These are phyloP conservation scores for Nitzschia sp. DNA, from an alignment of 108 stramenopile genomes.

Conservation along the genomic window DNA sequence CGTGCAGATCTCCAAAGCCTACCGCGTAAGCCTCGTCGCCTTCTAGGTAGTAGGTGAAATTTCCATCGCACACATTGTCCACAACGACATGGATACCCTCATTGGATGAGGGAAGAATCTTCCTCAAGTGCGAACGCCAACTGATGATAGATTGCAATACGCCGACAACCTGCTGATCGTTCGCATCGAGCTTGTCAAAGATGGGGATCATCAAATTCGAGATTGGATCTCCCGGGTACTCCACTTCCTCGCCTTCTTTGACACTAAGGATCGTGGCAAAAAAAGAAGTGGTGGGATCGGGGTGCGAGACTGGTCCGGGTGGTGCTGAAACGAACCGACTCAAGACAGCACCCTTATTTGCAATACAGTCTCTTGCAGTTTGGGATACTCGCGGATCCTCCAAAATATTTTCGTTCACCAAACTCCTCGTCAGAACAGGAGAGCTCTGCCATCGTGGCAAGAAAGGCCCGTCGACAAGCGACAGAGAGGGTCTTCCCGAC, in stretches of 20 bases:
- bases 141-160: constrained; percentile 43
- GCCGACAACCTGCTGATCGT: constrained; percentile 31
- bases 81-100: constrained; percentile 56
- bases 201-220: constrained; percentile 11
- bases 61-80: constrained; percentile 21
- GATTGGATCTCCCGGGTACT: constrained; percentile 8
- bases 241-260: not conserved
- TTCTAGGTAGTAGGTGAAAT: constrained; percentile 11
- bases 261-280: constrained; percentile 13
- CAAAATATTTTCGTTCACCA: constrained; percentile 12
- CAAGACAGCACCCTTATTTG: not conserved
- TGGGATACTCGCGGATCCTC: not conserved
- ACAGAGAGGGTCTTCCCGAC: not conserved
- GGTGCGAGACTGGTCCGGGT: not conserved
- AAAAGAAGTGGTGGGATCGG: constrained; percentile 1
- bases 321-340: constrained; percentile 9
- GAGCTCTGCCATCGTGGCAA: constrained; percentile 12
- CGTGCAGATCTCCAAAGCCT: constrained; percentile 19
- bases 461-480: not conserved
- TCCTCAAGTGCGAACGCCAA: constrained; percentile 41
- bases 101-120: constrained; percentile 39
- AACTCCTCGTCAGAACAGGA: not conserved
- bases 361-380: not conserved
- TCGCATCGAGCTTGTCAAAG: not conserved
- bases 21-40: constrained; percentile 8